Evolutionary conservation across 139 green algal species (phyloP), one percentile per base, ranked within the genome.

Genomic region (Marvania coccoides): DNA sequence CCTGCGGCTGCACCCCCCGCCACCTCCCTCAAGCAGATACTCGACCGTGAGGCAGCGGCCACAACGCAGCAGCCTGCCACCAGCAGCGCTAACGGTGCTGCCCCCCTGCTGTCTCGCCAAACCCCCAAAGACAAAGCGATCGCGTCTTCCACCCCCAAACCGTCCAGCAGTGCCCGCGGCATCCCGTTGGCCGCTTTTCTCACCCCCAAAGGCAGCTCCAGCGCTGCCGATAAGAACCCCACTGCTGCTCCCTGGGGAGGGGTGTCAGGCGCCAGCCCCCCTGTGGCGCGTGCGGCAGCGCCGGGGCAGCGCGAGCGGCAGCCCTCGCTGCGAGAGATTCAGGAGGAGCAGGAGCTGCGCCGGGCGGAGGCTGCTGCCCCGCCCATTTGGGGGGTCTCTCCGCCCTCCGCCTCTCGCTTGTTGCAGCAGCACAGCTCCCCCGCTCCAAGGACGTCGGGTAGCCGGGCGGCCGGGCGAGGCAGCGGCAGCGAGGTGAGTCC

Each of bases 291-390:
- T n/a, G n/a, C n/a, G n/a, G n/a, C n/a, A n/a, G n/a, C n/a, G n/a
- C n/a, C n/a, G n/a, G n/a, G n/a, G n/a, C n/a, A n/a, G n/a, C n/a
- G n/a, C n/a, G n/a, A 28, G 19, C 19, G 42, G 42, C 19, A 51
- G 42, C 42, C 42, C 19, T 51, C 42, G 19, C 42, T 74, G 14
- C 56, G n/a, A 4, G 30, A 34, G 10, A 69, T 75, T 15, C 63
- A 77, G 54, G 26, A 77, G 38, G 26, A 77, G 51, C 71, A 66
- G 33, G 12, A 63, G 10, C 19, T 33, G 13, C 30, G 19, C 19
- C 19, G 19, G 19, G 42, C 42, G 19, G 42, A 19, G 48, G 67
- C 67, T 15, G 28, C 37, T 14, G 23, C 31, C n/a, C 55, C 48
- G 7, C 23, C 42, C 6, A 38, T 4, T 24, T 30, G 13, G 4